phyloP scores from a whole-genome alignment of 306 rosid species.

The Pyrus pyrifolia region DNA sequence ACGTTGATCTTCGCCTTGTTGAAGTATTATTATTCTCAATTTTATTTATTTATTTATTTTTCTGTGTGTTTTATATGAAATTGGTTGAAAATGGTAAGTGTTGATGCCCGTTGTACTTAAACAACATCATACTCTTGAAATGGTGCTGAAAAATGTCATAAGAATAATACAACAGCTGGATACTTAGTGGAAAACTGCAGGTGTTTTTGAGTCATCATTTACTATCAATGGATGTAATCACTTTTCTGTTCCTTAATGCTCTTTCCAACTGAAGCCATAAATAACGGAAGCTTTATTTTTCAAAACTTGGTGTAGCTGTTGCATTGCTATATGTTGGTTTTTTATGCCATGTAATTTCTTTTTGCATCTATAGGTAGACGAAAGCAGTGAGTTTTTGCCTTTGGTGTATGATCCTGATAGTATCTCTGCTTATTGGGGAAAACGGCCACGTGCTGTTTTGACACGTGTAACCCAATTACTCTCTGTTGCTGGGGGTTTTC shows the following conservation, averaged over 20 bases:
- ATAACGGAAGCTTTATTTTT: not conserved
- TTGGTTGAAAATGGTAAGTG: not conserved
- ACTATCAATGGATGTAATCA: not conserved
- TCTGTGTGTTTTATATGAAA: too few species aligned
- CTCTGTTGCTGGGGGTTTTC: constrained; percentile 97
- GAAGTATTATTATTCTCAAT: constrained; percentile 40
- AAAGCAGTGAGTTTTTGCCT: constrained; percentile 93
- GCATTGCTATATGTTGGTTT: not conserved
- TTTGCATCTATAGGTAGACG: constrained; percentile 57
- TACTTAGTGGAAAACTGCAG: not conserved
- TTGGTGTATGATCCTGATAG: constrained; percentile 77
- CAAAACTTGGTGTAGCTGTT: not conserved
- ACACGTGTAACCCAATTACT: constrained; percentile 77
- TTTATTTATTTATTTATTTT: too few species aligned
- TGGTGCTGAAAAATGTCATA: not conserved
- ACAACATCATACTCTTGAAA: not conserved
- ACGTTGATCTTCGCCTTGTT: constrained; percentile 82
- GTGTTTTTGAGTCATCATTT: not conserved
- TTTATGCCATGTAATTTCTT: not conserved
- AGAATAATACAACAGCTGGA: not conserved
- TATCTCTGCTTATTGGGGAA: constrained; percentile 95
- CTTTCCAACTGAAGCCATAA: not conserved
- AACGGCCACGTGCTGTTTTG: constrained; percentile 86
- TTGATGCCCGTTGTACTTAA: not conserved
- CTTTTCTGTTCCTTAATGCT: not conserved